Evolutionary conservation across 257 asterid genomes (phyloP).

Genomic region (Scutellaria minor): DNA sequence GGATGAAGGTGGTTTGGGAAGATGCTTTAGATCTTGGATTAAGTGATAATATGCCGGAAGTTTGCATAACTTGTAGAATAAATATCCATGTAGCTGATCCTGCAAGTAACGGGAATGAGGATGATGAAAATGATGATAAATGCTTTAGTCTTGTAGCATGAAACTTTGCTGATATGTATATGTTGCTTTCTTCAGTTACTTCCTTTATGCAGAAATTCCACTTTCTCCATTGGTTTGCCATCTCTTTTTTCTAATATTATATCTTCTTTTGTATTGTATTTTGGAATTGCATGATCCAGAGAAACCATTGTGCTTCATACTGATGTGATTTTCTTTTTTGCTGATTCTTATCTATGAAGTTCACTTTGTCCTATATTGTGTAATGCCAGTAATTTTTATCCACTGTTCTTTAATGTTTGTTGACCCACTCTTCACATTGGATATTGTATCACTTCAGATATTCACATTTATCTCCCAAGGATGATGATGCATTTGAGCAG

Average conservation of each 20-base stretch:
- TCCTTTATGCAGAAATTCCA: background rate
- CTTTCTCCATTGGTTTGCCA: slow-evolving; percentile 12
- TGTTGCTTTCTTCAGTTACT: slow-evolving; percentile 17
- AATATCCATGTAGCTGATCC: background rate
- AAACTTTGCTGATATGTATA: slow-evolving; percentile 1
- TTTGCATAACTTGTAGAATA: background rate
- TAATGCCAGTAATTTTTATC: slow-evolving; percentile 19
- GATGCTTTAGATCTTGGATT: background rate
- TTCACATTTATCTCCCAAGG: slow-evolving; percentile 93
- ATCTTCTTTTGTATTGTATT: slow-evolving; percentile 26
- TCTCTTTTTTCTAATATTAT: background rate
- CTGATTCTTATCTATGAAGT: slow-evolving; percentile 19
- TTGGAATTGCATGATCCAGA: slow-evolving; percentile 22
- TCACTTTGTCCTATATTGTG: slow-evolving; percentile 17
- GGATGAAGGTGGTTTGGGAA: background rate
- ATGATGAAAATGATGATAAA: background rate
- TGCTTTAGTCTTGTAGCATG: background rate
- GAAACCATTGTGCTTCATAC: background rate
- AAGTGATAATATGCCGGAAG: background rate
- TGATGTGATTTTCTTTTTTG: slow-evolving; percentile 21
- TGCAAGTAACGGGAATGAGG: background rate
- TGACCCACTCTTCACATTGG: slow-evolving; percentile 30
- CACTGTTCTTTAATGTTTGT: background rate
- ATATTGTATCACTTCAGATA: slow-evolving; percentile 62
- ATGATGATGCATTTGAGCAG: slow-evolving; percentile 92